These are phyloP conservation scores for Ajuga reptans DNA, from an alignment of 305 asterid species.

Conservation along the genomic window DNA sequence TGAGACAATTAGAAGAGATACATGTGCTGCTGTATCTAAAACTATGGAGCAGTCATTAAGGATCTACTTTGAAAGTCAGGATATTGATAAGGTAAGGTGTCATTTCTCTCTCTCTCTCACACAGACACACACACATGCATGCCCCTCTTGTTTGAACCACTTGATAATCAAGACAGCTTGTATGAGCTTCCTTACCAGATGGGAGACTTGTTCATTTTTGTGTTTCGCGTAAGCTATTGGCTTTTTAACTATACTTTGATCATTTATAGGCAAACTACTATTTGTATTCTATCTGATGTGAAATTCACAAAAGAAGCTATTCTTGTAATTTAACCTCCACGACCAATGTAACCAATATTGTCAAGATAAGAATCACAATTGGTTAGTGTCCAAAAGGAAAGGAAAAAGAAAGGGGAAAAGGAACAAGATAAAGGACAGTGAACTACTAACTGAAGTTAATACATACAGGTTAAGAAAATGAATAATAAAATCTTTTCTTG, in stretches of 20 bases:
- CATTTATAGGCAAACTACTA: neutral
- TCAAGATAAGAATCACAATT: too few relatives aligned
- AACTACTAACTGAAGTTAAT: too few relatives aligned
- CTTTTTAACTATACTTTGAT: neutral
- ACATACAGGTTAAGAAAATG: too few relatives aligned
- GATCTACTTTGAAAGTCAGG: constrained; percentile 68
- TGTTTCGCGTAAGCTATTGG: neutral
- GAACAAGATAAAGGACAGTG: neutral
- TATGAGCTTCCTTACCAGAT: neutral
- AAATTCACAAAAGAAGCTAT: neutral
- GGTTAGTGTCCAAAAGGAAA: neutral
- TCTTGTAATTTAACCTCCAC: neutral
- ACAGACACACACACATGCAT: neutral
- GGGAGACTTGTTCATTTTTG: neutral
- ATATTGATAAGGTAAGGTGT: constrained; percentile 52
- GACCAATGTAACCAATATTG: too few relatives aligned
- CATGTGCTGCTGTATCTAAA: constrained; percentile 88
- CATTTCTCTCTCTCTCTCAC: neutral
- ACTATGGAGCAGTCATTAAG: constrained; percentile 82
- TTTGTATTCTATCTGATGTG: neutral
- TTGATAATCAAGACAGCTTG: constrained; percentile 5
- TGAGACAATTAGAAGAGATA: constrained; percentile 93
- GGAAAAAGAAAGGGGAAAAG: neutral
- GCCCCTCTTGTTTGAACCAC: constrained; percentile 6
- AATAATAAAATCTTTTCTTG: too few relatives aligned